phyloP scores from a whole-genome alignment of 2,329 filamentous ascomycete genomes.

The Claviceps pusilla region DNA sequence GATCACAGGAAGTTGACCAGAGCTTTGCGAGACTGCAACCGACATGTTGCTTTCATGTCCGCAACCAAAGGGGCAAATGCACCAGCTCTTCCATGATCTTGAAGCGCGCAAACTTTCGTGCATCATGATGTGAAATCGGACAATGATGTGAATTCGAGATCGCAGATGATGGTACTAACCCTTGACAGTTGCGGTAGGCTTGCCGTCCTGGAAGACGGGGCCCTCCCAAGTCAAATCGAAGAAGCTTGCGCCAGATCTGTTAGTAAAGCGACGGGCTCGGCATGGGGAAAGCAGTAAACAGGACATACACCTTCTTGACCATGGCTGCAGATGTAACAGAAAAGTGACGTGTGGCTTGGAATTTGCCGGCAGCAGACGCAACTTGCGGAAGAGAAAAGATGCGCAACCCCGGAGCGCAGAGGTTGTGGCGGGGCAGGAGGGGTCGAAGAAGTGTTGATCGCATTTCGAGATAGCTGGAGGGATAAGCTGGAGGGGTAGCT shows the following conservation, averaged over 20 bases:
- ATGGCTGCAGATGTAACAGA: slow-evolving; percentile 52
- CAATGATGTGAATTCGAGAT: not conserved
- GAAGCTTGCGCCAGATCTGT: slow-evolving; percentile 29
- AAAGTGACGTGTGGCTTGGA: slow-evolving; percentile 28
- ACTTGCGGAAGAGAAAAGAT: slow-evolving; percentile 27
- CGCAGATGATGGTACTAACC: slow-evolving; percentile 31
- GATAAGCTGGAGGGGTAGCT: slow-evolving; percentile 23
- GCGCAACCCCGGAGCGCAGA: slow-evolving; percentile 24
- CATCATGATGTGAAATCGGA: not conserved
- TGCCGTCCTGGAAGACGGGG: slow-evolving; percentile 48
- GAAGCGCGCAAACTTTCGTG: not conserved
- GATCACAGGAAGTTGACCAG: not conserved
- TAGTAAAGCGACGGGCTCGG: not conserved
- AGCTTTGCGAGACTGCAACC: not conserved
- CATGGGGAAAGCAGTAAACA: slow-evolving; percentile 5
- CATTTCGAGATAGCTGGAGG: slow-evolving; percentile 21
- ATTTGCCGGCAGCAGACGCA: slow-evolving; percentile 26
- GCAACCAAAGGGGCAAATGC: not conserved
- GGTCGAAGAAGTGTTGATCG: slow-evolving; percentile 29
- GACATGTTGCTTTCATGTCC: not conserved
- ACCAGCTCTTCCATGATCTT: not conserved
- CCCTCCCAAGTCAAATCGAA: slow-evolving; percentile 64
- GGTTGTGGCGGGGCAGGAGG: slow-evolving; percentile 32
- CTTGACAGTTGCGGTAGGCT: slow-evolving; percentile 39
- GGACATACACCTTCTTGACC: slow-evolving; percentile 49